Conservation (phyloP, 345 rosid genomes). For the Turnera subulata region DNA sequence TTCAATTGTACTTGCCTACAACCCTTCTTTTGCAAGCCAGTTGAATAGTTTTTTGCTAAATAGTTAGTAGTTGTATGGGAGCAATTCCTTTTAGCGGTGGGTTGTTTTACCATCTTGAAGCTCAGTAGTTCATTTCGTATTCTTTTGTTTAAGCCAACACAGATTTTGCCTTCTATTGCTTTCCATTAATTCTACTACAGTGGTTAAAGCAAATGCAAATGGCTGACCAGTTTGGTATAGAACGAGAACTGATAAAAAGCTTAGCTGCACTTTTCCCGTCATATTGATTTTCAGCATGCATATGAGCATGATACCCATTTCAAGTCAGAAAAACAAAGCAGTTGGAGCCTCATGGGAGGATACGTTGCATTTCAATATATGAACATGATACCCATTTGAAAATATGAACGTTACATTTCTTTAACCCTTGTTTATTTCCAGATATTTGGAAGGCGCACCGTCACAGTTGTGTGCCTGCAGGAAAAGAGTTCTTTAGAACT, state of each 20-base stretch:
- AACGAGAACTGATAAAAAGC: neutral
- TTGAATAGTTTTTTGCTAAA: too few relatives aligned
- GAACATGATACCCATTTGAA: neutral
- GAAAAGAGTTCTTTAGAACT: conserved; percentile 29
- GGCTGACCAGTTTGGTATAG: neutral
- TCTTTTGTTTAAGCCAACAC: neutral
- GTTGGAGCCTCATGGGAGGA: too few relatives aligned
- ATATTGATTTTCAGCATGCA: neutral
- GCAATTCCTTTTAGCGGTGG: too few relatives aligned
- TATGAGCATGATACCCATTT: neutral
- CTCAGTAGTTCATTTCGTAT: neutral
- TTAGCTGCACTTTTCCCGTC: neutral
- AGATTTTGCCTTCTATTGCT: neutral
- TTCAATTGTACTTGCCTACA: too few relatives aligned
- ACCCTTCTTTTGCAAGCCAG: too few relatives aligned
- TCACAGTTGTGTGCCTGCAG: conserved; percentile 22
- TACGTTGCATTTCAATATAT: neutral
- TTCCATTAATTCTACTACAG: too few relatives aligned
- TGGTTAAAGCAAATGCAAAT: neutral
- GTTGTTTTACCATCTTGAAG: neutral
- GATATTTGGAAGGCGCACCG: conserved; percentile 37
- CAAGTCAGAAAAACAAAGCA: neutral
- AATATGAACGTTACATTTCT: neutral
- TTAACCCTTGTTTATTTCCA: conserved; percentile 26
- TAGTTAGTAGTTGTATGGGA: too few relatives aligned